phyloP scores from a whole-genome alignment of 1,284 basidiomycete genomes.

The Apiotrichum gracile region DNA sequence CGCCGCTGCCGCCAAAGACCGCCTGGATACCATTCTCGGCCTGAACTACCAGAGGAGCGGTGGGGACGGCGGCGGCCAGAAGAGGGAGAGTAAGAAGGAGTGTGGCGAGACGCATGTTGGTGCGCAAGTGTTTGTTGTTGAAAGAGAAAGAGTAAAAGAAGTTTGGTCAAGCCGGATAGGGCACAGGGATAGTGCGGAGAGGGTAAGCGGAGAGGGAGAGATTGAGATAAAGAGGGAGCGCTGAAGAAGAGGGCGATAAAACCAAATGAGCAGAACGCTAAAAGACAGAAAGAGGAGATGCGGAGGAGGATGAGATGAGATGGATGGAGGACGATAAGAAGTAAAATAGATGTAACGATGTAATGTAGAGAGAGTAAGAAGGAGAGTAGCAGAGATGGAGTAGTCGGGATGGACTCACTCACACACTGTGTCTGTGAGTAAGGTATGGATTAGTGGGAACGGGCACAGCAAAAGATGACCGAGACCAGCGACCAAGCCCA shows the following conservation, averaged over 20 bases:
- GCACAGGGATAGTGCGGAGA: background rate
- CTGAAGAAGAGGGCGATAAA: too few species aligned
- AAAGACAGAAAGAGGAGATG: too few species aligned
- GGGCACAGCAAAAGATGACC: too few species aligned
- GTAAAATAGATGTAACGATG: background rate
- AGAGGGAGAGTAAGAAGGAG: slow-evolving; percentile 31
- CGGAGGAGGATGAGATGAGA: too few species aligned
- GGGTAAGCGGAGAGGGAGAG: background rate
- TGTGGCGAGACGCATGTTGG: slow-evolving; percentile 33
- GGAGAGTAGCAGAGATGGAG: too few species aligned
- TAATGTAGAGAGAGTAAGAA: background rate
- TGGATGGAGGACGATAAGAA: too few species aligned
- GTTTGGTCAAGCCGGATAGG: background rate
- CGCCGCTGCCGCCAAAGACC: background rate
- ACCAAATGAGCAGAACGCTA: too few species aligned
- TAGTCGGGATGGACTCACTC: too few species aligned
- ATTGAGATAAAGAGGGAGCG: too few species aligned
- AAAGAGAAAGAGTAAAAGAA: background rate
- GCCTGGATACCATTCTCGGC: background rate
- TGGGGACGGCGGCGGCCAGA: slow-evolving; percentile 32
- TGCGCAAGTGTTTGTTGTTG: background rate
- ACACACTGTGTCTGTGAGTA: too few species aligned
- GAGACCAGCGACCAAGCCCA: too few species aligned
- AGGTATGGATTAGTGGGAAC: too few species aligned
- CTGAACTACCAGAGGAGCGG: slow-evolving; percentile 8